Percentiles rank a stretch among this genome's conserved stretches.
Conservation (phyloP, 2,329 filamentous ascomycete genomes). For the Rhynchosporium secalis region DNA sequence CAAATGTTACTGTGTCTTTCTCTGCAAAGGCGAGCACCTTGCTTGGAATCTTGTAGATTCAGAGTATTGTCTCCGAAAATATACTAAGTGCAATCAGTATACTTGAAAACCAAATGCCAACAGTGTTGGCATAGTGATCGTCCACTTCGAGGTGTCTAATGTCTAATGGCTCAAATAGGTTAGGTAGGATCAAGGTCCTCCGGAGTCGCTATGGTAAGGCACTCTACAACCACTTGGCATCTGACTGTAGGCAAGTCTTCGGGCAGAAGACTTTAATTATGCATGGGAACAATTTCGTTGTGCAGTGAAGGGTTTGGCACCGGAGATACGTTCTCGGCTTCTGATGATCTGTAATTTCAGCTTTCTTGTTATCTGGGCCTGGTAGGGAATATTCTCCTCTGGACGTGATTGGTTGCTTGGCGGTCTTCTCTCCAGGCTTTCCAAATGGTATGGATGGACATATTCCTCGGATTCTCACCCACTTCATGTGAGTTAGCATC, state of each 20-base stretch:
- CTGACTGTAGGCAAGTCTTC: constrained; percentile 41
- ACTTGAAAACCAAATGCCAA: constrained; percentile 58
- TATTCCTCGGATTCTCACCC: constrained; percentile 51
- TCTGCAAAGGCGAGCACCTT: constrained; percentile 52
- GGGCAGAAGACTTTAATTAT: constrained; percentile 30
- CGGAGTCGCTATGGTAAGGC: constrained; percentile 48
- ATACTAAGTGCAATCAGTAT: constrained; percentile 57
- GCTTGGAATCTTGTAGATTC: constrained; percentile 60
- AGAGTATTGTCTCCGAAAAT: constrained; percentile 55
- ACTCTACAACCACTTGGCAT: constrained; percentile 52
- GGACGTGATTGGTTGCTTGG: too few species aligned
- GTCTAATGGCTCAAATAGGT: constrained; percentile 29
- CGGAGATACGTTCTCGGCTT: constrained; percentile 8
- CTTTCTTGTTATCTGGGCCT: background rate
- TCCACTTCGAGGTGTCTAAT: constrained; percentile 30
- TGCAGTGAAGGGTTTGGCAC: background rate
- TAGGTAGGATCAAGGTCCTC: constrained; percentile 40
- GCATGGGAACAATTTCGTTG: background rate
- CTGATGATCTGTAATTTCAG: background rate
- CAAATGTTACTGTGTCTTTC: constrained; percentile 57
- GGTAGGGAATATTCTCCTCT: constrained; percentile 6
- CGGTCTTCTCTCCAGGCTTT: too few species aligned
- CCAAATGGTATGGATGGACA: background rate
- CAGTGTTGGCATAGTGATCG: constrained; percentile 31
- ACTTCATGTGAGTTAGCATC: constrained; percentile 34